Base-by-base conservation (phyloP, 1,139 yeast species). In the Meyerozyma smithsonii region DNA sequence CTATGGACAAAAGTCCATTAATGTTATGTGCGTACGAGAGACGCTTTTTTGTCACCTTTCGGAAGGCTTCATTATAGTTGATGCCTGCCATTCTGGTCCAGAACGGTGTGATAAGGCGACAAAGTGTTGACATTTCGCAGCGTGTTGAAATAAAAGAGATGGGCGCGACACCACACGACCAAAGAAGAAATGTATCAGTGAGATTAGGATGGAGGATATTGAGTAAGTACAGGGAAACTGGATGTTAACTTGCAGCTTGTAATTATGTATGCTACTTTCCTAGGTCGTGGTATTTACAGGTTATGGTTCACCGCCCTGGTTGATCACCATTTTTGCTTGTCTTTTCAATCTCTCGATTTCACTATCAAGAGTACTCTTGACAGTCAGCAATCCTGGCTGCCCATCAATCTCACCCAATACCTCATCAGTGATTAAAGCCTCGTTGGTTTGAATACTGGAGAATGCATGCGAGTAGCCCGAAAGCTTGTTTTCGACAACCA, bases 321-420 rank as follows among this genome's bases (percentile, higher is more conserved):
- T 61, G 19, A 56, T 51, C 35, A 49, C 54, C 26, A 58, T 41
- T 43, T 62, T 61, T 18, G 75, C 76, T 44, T 64, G 62, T 44
- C 69, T 63, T 48, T 57, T 64, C 40, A 62, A 48, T 44, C 49
- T 54, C 50, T 69, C 74, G 21, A 61, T 51, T 41, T 63, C 64
- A 60, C 73, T 72, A 47, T 54, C 61, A 40, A 71, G 55, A 10
- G 66, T 64, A 39, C 65, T 71, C 43, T 61, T 66, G 17, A 74
- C 69, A 26, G 64, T 66, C 28, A 72, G 66, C 44, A 75, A 64
- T 17, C 81, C 79, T 0, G 79, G 78, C 46, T 65, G 64, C 39
- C 71, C 68, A 41, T 64, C 58, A 35, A 69, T 53, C 46, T 64
- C 64, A 21, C 72, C 72, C 30, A 58, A 53, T 2, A 60, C 65